Conservation (phyloP, 768 basidiomycete genomes). For the Rhodocollybia butyracea region DNA sequence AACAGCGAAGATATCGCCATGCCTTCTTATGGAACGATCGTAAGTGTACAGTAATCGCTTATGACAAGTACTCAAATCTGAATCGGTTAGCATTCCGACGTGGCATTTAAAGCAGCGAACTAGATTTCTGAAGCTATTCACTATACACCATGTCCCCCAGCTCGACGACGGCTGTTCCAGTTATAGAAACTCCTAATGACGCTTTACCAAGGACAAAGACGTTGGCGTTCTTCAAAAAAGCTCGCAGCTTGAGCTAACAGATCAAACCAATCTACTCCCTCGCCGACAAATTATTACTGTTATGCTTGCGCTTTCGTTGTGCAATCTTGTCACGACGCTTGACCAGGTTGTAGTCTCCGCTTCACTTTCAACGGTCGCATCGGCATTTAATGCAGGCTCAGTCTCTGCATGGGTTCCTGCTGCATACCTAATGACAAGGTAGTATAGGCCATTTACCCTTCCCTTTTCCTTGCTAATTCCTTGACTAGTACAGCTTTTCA, state of each 20-base stretch:
- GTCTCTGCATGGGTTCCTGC: slow-evolving; percentile 72
- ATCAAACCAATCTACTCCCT: slow-evolving; percentile 76
- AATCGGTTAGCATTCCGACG: no score
- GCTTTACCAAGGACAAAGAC: no score
- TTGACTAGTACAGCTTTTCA: slow-evolving; percentile 54
- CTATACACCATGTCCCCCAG: no score
- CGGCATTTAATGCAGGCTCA: slow-evolving; percentile 63
- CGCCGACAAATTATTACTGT: slow-evolving; percentile 59
- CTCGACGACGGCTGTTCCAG: no score
- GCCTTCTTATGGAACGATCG: no score
- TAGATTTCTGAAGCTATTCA: no score
- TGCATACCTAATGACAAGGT: slow-evolving; percentile 66
- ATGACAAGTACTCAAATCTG: no score
- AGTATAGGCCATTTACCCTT: background rate
- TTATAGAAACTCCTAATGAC: no score
- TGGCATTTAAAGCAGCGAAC: no score
- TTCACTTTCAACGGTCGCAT: slow-evolving; percentile 65
- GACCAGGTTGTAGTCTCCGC: slow-evolving; percentile 64
- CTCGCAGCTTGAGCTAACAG: slow-evolving; percentile 51
- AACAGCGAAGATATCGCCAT: no score
- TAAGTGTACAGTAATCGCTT: no score
- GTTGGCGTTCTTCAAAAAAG: no score
- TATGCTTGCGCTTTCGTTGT: slow-evolving; percentile 57
- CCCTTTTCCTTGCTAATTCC: background rate
- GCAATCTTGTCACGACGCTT: slow-evolving; percentile 57